Evolutionary conservation across 768 basidiomycete species (phyloP).

Genomic region (Kwoniella mangroviensis): DNA sequence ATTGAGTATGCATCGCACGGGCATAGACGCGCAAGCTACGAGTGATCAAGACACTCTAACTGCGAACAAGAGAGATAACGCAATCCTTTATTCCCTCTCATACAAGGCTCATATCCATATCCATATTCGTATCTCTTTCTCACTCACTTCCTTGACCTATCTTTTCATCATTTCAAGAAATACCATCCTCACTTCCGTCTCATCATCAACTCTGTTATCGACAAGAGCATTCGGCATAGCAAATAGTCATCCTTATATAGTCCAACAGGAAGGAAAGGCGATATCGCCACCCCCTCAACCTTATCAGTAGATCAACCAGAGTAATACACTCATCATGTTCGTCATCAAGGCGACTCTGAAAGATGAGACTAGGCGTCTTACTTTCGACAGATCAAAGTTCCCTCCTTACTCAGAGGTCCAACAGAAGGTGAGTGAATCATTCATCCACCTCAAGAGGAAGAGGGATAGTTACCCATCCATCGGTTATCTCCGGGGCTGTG

Average conservation of each 20-base stretch:
- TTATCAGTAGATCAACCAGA: neutral
- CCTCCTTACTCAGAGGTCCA: slow-evolving; percentile 49
- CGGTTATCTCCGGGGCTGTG: slow-evolving; percentile 9
- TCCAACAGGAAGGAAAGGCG: neutral
- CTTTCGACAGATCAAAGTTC: slow-evolving; percentile 43
- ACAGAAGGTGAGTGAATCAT: slow-evolving; percentile 43
- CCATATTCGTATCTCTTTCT: neutral
- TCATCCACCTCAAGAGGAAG: neutral
- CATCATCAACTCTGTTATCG: neutral
- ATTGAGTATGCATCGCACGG: neutral
- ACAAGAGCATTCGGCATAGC: too few species aligned
- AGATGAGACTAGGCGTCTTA: slow-evolving; percentile 52
- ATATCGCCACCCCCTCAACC: slow-evolving; percentile 19
- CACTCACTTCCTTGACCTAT: neutral
- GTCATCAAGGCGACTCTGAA: slow-evolving; percentile 55
- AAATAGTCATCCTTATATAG: too few species aligned
- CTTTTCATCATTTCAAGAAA: neutral
- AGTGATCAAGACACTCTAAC: neutral
- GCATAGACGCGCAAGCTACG: neutral
- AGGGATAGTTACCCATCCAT: neutral
- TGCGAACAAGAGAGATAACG: neutral
- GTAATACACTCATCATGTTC: slow-evolving; percentile 28
- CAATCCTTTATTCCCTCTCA: neutral
- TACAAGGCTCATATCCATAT: neutral
- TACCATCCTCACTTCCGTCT: neutral